Base-by-base conservation (phyloP, 495 filamentous ascomycete species). In the Hypomontagnella monticulosa region DNA sequence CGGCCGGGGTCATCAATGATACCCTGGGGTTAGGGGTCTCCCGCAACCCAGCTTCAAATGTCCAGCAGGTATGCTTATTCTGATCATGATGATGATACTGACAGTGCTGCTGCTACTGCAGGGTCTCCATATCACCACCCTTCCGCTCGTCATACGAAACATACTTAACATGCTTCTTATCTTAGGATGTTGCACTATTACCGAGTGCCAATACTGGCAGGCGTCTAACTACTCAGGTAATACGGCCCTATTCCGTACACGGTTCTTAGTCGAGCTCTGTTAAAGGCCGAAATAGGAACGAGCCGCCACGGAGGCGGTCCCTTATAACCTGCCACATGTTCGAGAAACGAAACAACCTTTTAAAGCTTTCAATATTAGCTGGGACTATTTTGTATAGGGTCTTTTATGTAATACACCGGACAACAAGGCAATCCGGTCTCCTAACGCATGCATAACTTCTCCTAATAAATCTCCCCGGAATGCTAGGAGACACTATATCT, bases 241-340 rank as follows among this genome's bases (percentile, higher is more conserved):
- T 49, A 34, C 67, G 59, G 67, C 37, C 60, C 60, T 62, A 20
- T 37, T 50, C 48, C 6, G 14, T 66, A 8, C 34, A 32, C 7
- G 14, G 3, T 33, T 46, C 53, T 60, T 62, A 52, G 40, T 60
- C 33, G 42, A 61, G 40, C 30, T 50, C n/a, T 37, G 20, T 48
- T 63, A 70, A 51, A 51, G 49, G 50, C 63, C 57, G 67, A 70
- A 59, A 68, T 71, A 71, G 61, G 53, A 43, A 60, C 62, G 63
- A 56, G 34, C 63, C 37, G 54, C 49, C 16, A 61, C 44, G 19
- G 43, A 67, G 47, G 23, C 67, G 51, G 40, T 47, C 10, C 50
- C 57, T 37, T 56, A 69, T 60, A 44, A 57, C 36, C 32, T 36
- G 23, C 64, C 42, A 27, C 11, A 49, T 57, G 27, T 47, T 48